phyloP scores from a whole-genome alignment of 1,284 basidiomycete species.

The Papiliotrema nemorosa region DNA sequence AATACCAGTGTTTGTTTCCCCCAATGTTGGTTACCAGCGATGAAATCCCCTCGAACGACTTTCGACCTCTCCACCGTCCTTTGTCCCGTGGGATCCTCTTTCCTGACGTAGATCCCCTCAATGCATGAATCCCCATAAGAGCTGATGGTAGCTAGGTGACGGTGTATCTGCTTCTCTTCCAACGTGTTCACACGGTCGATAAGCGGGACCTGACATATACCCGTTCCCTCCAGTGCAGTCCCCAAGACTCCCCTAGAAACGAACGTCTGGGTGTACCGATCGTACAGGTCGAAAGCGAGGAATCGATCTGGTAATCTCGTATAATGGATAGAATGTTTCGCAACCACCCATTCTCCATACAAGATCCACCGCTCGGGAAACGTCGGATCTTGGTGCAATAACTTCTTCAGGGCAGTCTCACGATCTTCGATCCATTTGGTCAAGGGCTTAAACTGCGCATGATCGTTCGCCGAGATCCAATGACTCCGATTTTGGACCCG shows the following conservation, averaged over 20 bases:
- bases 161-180: constrained; percentile 50
- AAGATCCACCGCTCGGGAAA: constrained; percentile 60
- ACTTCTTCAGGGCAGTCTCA: constrained; percentile 34
- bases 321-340: constrained; percentile 61
- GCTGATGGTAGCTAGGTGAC: constrained; percentile 54
- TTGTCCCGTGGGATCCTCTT: constrained; percentile 49
- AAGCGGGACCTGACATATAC: constrained; percentile 53
- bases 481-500: constrained; percentile 64
- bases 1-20: too few relatives aligned
- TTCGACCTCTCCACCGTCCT: constrained; percentile 55
- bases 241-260: constrained; percentile 43
- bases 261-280: constrained; percentile 54
- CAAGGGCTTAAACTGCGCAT: constrained; percentile 61
- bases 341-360: constrained; percentile 63
- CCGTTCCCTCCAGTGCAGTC: constrained; percentile 41
- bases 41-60: constrained; percentile 62
- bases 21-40: constrained; percentile 65
- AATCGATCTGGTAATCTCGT: constrained; percentile 56
- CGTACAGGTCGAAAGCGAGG: constrained; percentile 57
- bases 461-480: constrained; percentile 56
- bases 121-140: constrained; percentile 55
- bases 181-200: constrained; percentile 50
- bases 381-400: constrained; percentile 55
- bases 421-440: constrained; percentile 54
- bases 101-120: constrained; percentile 61